Evolutionary conservation across 257 asterid genomes (phyloP), one percentile per base, ranked within the genome.

Genomic region (Handroanthus guayacan): DNA sequence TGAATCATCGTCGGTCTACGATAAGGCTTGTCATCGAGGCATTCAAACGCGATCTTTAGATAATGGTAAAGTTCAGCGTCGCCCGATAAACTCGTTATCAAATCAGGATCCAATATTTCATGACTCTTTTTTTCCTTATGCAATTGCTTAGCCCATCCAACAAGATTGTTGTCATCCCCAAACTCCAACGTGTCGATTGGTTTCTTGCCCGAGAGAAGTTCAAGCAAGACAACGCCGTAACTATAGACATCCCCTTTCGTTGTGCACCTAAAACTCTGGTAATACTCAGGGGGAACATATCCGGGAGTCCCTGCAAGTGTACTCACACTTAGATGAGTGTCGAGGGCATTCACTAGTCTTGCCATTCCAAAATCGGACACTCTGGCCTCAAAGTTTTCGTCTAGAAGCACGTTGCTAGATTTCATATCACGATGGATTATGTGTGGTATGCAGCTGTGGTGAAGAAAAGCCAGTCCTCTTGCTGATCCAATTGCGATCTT

Each of bases 341-440:
- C 99, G 3, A 91, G 86, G 12, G 97, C 99, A 48, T 78, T 95
- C 17, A 95, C 97, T 6, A 92, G 72, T 43, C 99, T 82, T 0
- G 99, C 99, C 99, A 95, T 95, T 52, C 99, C 99, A 18, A 95
- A 95, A 81, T 95, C 99, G 3, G 99, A 95, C 57, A 95, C 98
- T 69, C 98, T 75, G 1, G 99, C 98, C 78, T 95, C 97, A 2
- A 93, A 75, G 45, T 89, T 84, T 47, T 88, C 95, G 18, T 95
- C 99, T 0, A 95, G 77, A 39, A 95, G 94, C 9, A 95, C 99
- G 44, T 95, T 95, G 79, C 99, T 95, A 0, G 99, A 95, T 72
- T 95, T 95, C 99, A 95, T 95, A 52, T 95, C 99, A 1, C 99
- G 94, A 41, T 95, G 99, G 56, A 95, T 95, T 12, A 95, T 95